Evolutionary conservation across 495 filamentous ascomycete genomes (phyloP), one percentile per base, ranked within the genome.

Genomic region (Penicillium mononematosum): DNA sequence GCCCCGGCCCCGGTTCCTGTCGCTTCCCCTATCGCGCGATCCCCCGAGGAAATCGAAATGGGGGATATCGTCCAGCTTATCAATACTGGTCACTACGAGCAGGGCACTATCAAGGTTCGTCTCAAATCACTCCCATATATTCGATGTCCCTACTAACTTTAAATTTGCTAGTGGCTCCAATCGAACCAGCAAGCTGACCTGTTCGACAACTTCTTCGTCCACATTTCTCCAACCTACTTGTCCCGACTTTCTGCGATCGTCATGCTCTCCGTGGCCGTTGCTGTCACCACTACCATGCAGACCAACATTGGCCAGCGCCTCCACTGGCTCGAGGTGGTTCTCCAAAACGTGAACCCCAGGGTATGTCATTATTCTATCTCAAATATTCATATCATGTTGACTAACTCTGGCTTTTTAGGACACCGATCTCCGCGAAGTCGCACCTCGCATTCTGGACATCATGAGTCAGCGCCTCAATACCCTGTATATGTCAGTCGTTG

Each of bases 161-260:
- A 4, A 72, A 31, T 78, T 52, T 64, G 78, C 34, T 74, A 90
- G 78, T 98, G 93, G 93, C 82, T 98, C 29, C 93, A 96, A 79
- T 90, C 88, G 20, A 73, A 75, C 54, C 83, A 85, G 54, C 83
- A 92, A 61, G 80, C 80, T 19, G 85, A 87, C 53, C 75, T 98
- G 31, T 98, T 96, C 66, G 85, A 93, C 62, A 80, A 85, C 43
- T 84, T 92, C 54, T 88, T 98, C 61, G 82, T 84, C 48, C 86
- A 84, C 59, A 81, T 88, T 62, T 83, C 87, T 60, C 90, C 91
- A 1, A 68, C 76, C 4, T 95, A 89, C 67, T 71, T 96, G 53
- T 76, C 75, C 10, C 58, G 56, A 8, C 80, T 96, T 25, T 86
- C 84, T 42, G 85, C 89, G 4, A 82, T 98, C 39, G 83, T 97